phyloP scores from a whole-genome alignment of 805 yeast genomes.

The Lipomyces yamadae region DNA sequence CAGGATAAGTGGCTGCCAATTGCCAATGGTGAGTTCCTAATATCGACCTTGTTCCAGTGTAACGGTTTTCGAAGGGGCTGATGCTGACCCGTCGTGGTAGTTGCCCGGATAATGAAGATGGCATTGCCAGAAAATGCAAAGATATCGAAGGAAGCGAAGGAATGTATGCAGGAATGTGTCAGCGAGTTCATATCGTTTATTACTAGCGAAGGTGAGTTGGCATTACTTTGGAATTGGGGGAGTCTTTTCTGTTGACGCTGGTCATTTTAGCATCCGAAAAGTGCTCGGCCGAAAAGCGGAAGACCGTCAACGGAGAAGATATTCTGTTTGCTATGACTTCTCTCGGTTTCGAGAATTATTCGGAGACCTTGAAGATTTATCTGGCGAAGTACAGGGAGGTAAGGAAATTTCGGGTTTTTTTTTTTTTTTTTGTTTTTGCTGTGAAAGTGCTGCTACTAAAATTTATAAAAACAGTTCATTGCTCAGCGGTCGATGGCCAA shows the following conservation, averaged over 20 bases:
- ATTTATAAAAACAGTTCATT: conserved; percentile 12
- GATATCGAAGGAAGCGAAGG: conserved; percentile 78
- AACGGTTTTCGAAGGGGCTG: neutral
- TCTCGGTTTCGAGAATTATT: conserved; percentile 70
- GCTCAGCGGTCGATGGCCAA: conserved; percentile 21
- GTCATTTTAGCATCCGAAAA: conserved; percentile 56
- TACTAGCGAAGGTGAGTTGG: conserved; percentile 56
- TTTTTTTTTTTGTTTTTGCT: too few species aligned
- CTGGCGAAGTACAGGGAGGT: conserved; percentile 67
- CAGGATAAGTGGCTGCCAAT: conserved; percentile 67
- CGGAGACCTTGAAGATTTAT: conserved; percentile 70
- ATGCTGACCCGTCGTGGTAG: conserved; percentile 38
- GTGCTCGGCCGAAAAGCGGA: conserved; percentile 66
- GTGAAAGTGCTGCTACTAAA: neutral
- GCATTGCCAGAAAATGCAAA: conserved; percentile 76
- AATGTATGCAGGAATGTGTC: conserved; percentile 74
- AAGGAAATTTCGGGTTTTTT: neutral
- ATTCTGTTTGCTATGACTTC: conserved; percentile 66
- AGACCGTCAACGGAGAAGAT: conserved; percentile 74
- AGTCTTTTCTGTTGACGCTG: neutral
- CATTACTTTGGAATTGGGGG: neutral
- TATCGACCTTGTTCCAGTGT: neutral
- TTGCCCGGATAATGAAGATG: conserved; percentile 75
- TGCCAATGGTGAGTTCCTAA: conserved; percentile 53
- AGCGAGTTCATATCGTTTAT: conserved; percentile 69